A percentile compares a stretch with the other conserved stretches of the same genome.
Conservation (phyloP, 805 yeast genomes). For the Candida chilensis region DNA sequence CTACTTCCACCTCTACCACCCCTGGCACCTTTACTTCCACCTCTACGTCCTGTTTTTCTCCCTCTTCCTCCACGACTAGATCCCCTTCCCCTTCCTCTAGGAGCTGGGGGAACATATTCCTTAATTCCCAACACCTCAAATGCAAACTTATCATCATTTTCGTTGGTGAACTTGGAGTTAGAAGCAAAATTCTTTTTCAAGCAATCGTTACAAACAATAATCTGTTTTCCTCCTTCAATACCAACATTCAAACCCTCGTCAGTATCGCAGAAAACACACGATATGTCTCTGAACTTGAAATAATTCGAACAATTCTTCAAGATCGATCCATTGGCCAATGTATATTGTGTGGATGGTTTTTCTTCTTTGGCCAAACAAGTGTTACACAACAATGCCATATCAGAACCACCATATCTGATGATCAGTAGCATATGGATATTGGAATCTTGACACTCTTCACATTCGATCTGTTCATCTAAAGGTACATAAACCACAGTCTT, state of each 20-base stretch:
- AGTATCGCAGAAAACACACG: conserved; percentile 32
- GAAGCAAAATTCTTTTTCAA: conserved; percentile 10
- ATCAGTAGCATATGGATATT: conserved; percentile 45
- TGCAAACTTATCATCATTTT: conserved; percentile 36
- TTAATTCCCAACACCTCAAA: conserved; percentile 38
- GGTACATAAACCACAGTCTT: conserved; percentile 26
- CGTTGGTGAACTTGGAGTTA: conserved; percentile 23
- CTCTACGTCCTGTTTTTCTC: conserved; percentile 14
- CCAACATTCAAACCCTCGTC: conserved; percentile 31
- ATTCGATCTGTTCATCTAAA: conserved; percentile 32
- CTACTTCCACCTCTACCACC: conserved; percentile 2
- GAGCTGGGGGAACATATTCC: conserved; percentile 18
- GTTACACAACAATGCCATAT: conserved; percentile 40
- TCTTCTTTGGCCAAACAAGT: conserved; percentile 34
- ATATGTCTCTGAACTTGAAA: conserved; percentile 38
- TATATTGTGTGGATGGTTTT: conserved; percentile 38
- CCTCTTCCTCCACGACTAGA: conserved; percentile 9
- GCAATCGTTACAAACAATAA: conserved; percentile 36
- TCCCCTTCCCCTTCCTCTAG: conserved; percentile 6
- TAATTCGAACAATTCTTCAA: conserved; percentile 38
- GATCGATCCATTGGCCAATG: conserved; percentile 47
- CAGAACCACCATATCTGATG: conserved; percentile 45
- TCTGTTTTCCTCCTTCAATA: conserved; percentile 6
- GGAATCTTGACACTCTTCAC: conserved; percentile 47
- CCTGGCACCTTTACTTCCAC: conserved; percentile 1